Base-by-base conservation (phyloP, 495 filamentous ascomycete species). In the Ascodesmis nigricans region DNA sequence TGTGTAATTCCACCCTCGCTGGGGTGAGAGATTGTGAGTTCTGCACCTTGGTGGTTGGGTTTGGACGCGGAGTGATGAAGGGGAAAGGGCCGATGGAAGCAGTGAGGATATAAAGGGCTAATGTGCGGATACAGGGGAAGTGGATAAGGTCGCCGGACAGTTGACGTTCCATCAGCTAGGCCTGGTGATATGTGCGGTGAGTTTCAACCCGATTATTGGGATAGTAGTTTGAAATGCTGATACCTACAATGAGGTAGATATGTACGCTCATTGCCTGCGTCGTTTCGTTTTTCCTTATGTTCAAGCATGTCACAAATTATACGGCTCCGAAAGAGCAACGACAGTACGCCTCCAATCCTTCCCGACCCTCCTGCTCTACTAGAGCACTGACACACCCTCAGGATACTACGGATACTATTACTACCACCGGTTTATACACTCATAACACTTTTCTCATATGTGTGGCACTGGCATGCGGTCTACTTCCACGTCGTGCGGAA, bases 361-460 rank as follows among this genome's bases (percentile, higher is more conserved):
- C 14, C 34, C 35, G 14, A 8, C 25, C 19, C 16, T n/a, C 35
- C 43, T 24, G 16, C 5, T 13, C 17, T 4, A 31, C n/a, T 32
- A 19, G 6, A 20, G 20, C 22, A 23, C 36, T 33, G 40, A 21
- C 25, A 2, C 9, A 22, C n/a, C 19, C 26, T 13, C 41, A 69
- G 62, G 52, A 84, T 91, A 40, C 82, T 92, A 38, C 78, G 82
- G 27, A 87, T 92, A 39, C 65, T 92, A 3, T 73, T 80, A 46
- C 90, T 92, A 80, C 66, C 91, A 20, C 82, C 82, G 17, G 61
- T 91, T 33, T 92, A 91, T 50, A 65, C 77, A 19, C 57, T 71
- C 30, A 75, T 82, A 32, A 70, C 77, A 26, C 82, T 77, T 59
- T 66, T 91, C 35, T 69, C 66, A 35, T 73, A 81, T 41, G 63